Percentiles rank a stretch among this genome's conserved stretches.
Conservation (phyloP, 768 basidiomycete species). For the Trametes cubensis region DNA sequence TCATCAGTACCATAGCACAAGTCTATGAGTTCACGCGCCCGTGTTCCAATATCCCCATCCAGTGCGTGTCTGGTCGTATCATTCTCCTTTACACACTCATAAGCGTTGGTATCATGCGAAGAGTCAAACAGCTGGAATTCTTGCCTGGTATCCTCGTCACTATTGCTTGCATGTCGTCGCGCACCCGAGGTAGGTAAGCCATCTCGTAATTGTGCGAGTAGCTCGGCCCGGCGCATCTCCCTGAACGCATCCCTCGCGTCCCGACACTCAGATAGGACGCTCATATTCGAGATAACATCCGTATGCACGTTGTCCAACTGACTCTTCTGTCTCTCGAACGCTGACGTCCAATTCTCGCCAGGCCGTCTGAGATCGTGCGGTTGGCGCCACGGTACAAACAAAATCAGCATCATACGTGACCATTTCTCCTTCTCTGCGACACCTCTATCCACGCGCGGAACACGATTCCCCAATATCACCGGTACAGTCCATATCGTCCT, state of each 20-base stretch:
- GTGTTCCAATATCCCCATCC: too few species aligned
- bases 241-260: neutral
- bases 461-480: slow-evolving; percentile 5
- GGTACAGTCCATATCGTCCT: slow-evolving; percentile 3
- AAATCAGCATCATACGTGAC: neutral
- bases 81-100: too few species aligned
- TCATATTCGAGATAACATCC: neutral
- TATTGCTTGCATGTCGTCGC: too few species aligned
- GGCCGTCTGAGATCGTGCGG: neutral
- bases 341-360: neutral
- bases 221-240: neutral
- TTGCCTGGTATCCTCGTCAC: too few species aligned
- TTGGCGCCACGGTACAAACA: neutral
- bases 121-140: too few species aligned
- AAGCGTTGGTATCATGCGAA: too few species aligned
- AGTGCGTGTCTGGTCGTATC: too few species aligned
- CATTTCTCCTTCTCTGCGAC: neutral
- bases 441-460: slow-evolving; percentile 4
- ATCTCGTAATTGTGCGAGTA: too few species aligned
- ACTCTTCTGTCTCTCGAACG: neutral
- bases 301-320: too few species aligned
- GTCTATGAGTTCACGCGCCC: too few species aligned
- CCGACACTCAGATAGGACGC: neutral
- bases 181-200: too few species aligned
- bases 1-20: too few species aligned